Evolutionary conservation across 306 rosid genomes (phyloP).

Genomic region (Cicer cuneatum): DNA sequence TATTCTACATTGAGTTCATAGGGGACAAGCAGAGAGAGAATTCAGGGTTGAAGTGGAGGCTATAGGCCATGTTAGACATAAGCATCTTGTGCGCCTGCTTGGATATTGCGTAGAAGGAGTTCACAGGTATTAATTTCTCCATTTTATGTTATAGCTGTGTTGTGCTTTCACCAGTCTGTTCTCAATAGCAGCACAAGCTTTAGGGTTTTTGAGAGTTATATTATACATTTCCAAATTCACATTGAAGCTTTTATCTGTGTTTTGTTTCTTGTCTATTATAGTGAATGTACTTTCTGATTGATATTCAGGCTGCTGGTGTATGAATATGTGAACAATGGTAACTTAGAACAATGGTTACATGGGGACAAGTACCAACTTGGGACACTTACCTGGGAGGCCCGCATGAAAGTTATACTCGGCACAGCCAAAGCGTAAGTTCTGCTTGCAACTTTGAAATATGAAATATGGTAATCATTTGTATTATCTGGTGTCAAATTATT

Average conservation of each 20-base stretch:
- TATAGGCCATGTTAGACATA: conserved; percentile 95
- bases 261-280: conserved; percentile 22
- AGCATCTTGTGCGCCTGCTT: conserved; percentile 89
- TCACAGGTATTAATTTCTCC: conserved; percentile 61
- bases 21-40: conserved; percentile 99
- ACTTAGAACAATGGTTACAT: conserved; percentile 96
- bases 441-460: conserved; percentile 35
- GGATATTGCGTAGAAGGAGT: conserved; percentile 96
- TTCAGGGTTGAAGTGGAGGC: conserved; percentile 99
- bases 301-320: conserved; percentile 84
- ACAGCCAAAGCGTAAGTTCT: conserved; percentile 95
- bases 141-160: neutral
- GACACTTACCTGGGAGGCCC: conserved; percentile 88
- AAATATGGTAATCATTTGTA: neutral
- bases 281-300: conserved; percentile 22
- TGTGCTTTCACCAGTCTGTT: conserved; percentile 32
- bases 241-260: conserved; percentile 9
- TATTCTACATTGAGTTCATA: conserved; percentile 44
- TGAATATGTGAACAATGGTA: conserved; percentile 95
- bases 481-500: no score
- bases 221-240: conserved; percentile 17
- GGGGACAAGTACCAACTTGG: conserved; percentile 83
- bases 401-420: conserved; percentile 84
- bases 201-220: conserved; percentile 17
- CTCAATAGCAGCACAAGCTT: neutral